Conservation (phyloP, 495 filamentous ascomycete species). For the Monascus purpureus region DNA sequence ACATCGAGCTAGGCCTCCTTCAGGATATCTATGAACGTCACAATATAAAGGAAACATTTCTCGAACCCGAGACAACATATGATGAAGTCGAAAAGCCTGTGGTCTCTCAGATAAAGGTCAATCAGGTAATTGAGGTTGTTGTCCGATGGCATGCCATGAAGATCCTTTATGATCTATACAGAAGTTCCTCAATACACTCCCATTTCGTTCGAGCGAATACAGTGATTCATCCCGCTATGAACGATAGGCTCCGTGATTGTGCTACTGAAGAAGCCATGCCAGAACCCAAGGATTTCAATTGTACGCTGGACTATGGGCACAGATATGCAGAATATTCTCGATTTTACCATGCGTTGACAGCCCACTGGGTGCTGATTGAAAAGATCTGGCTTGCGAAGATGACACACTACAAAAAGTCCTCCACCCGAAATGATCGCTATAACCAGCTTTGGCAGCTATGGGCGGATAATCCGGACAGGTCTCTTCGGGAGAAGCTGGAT, state of each 20-base stretch:
- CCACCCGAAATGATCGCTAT: not conserved
- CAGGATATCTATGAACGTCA: too few species aligned
- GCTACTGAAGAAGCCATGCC: not conserved
- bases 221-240: not conserved
- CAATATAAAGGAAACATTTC: too few species aligned
- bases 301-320: too few species aligned
- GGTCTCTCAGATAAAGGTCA: too few species aligned
- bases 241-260: not conserved
- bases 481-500: not conserved
- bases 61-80: too few species aligned
- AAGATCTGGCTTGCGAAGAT: not conserved
- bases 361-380: constrained; percentile 1
- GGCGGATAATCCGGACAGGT: not conserved
- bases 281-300: too few species aligned
- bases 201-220: not conserved
- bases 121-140: too few species aligned
- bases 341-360: constrained; percentile 1
- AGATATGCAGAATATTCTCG: not conserved
- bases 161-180: constrained; percentile 4
- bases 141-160: constrained; percentile 6
- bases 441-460: not conserved
- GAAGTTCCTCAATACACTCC: constrained; percentile 1
- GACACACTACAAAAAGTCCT: not conserved
- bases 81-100: too few species aligned
- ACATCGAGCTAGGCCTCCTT: too few species aligned